Evolutionary conservation across 768 basidiomycete species (phyloP).

Genomic region (Macrocybe gigantea): DNA sequence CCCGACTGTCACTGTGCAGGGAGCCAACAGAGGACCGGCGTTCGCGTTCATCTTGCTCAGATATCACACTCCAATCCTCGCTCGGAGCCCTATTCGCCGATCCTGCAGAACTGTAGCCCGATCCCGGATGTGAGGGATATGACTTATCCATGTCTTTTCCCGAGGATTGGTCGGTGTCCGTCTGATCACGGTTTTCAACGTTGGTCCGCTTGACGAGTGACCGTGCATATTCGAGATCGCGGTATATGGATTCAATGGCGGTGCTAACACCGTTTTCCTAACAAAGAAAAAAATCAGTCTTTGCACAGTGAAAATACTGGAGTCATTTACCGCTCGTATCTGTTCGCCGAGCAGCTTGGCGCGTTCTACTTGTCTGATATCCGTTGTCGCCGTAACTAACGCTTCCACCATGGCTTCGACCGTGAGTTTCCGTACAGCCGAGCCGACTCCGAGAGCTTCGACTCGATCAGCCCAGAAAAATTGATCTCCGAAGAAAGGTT

Average conservation of each 20-base stretch:
- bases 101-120: slow-evolving; percentile 50
- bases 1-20: slow-evolving; percentile 31
- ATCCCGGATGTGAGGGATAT: slow-evolving; percentile 29
- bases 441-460: slow-evolving; percentile 91
- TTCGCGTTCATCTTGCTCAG: slow-evolving; percentile 65
- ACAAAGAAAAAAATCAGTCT: slow-evolving; percentile 5
- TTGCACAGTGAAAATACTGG: background rate
- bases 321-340: slow-evolving; percentile 63
- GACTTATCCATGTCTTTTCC: slow-evolving; percentile 23
- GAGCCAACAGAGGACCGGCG: slow-evolving; percentile 51
- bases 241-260: slow-evolving; percentile 93
- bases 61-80: slow-evolving; percentile 87
- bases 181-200: slow-evolving; percentile 26
- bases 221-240: slow-evolving; percentile 92
- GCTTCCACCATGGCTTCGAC: slow-evolving; percentile 75
- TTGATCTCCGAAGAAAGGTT: slow-evolving; percentile 97
- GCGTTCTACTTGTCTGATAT: slow-evolving; percentile 82
- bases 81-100: slow-evolving; percentile 53
- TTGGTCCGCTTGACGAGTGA: slow-evolving; percentile 67
- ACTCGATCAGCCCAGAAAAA: slow-evolving; percentile 98
- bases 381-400: slow-evolving; percentile 75
- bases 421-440: slow-evolving; percentile 83
- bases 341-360: slow-evolving; percentile 82
- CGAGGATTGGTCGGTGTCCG: slow-evolving; percentile 31
- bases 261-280: slow-evolving; percentile 94